phyloP scores from a whole-genome alignment of 2,329 filamentous ascomycete species.

The Nothomitra cinnamomea region DNA sequence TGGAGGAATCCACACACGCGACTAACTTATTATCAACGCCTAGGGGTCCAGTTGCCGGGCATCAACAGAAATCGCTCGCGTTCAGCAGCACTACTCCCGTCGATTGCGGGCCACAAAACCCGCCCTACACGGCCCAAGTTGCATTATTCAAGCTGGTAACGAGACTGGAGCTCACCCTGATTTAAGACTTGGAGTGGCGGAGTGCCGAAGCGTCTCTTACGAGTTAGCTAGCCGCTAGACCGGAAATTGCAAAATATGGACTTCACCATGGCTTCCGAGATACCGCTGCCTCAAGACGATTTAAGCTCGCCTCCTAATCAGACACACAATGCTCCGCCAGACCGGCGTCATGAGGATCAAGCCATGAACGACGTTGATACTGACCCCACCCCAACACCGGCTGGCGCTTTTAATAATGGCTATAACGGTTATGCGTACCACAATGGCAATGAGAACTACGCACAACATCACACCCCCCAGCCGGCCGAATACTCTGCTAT shows the following conservation, averaged over 20 bases:
- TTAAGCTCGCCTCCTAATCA: background rate
- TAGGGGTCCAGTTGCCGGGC: no score
- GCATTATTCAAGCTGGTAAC: no score
- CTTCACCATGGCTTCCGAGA: background rate
- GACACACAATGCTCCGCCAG: background rate
- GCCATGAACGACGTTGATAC: slow-evolving; percentile 8
- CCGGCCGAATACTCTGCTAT: slow-evolving; percentile 25
- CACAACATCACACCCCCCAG: slow-evolving; percentile 31
- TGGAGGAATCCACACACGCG: no score
- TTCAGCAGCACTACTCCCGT: no score
- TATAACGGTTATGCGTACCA: slow-evolving; percentile 11
- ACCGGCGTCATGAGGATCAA: slow-evolving; percentile 23
- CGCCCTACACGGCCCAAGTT: no score
- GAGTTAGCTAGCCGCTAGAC: no score
- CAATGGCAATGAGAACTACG: slow-evolving; percentile 24
- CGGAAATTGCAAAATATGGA: background rate
- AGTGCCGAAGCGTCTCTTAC: no score
- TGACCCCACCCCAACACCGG: slow-evolving; percentile 12
- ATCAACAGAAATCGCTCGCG: no score
- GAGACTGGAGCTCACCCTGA: no score
- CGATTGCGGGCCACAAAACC: no score
- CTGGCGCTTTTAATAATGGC: slow-evolving; percentile 18
- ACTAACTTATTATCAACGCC: no score
- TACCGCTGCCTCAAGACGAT: slow-evolving; percentile 1
- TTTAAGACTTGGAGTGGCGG: no score